Conservation (phyloP, 306 rosid genomes). For the Medicago ruthenica region DNA sequence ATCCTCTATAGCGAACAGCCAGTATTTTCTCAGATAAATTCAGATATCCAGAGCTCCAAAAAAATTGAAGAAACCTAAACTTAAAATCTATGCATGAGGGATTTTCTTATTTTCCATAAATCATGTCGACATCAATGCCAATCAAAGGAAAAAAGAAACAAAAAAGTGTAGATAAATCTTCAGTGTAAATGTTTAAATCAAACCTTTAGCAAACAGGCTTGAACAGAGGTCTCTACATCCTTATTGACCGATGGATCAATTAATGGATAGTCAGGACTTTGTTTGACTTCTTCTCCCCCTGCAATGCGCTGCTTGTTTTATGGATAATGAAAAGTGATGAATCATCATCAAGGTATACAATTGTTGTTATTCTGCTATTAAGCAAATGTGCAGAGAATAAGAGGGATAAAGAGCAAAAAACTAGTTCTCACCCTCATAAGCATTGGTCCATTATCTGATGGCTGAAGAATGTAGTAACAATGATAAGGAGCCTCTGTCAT, state of each 20-base stretch:
- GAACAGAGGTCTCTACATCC: slow-evolving; percentile 67
- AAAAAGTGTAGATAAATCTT: neutral
- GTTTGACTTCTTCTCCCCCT: slow-evolving; percentile 74
- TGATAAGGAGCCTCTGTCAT: slow-evolving; percentile 63
- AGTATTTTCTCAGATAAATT: slow-evolving; percentile 30
- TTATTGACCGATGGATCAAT: slow-evolving; percentile 50
- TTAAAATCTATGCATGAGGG: slow-evolving; percentile 16
- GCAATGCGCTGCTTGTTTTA: slow-evolving; percentile 72
- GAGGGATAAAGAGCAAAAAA: slow-evolving; percentile 31
- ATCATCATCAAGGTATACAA: slow-evolving; percentile 32
- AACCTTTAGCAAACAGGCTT: slow-evolving; percentile 64
- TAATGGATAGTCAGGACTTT: slow-evolving; percentile 51
- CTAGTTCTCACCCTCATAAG: slow-evolving; percentile 66
- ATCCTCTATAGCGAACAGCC: slow-evolving; percentile 14
- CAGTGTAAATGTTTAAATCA: slow-evolving; percentile 35
- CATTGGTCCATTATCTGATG: slow-evolving; percentile 75
- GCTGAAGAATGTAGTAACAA: slow-evolving; percentile 73
- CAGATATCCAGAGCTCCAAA: slow-evolving; percentile 16
- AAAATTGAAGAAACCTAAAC: slow-evolving; percentile 18
- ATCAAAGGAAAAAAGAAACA: slow-evolving; percentile 19
- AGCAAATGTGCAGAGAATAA: slow-evolving; percentile 25
- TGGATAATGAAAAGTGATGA: slow-evolving; percentile 29
- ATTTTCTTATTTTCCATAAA: slow-evolving; percentile 7
- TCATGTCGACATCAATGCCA: slow-evolving; percentile 26
- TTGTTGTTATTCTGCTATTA: too few relatives aligned